phyloP scores from a whole-genome alignment of 2,329 filamentous ascomycete genomes.

The Stachybotrys chartarum region DNA sequence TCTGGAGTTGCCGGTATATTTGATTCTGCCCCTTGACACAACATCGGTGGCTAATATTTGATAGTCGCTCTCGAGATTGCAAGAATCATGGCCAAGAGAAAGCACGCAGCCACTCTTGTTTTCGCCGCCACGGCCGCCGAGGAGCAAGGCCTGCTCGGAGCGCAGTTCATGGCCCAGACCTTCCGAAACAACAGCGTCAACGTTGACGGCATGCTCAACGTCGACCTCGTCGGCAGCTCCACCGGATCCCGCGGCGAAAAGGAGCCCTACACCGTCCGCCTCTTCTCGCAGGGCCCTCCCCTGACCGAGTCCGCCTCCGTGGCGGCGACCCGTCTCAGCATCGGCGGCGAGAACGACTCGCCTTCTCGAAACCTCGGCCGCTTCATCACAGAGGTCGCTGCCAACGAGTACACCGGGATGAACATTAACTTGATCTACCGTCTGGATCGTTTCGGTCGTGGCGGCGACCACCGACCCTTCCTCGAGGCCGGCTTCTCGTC shows the following conservation, averaged over 20 bases:
- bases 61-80: constrained; percentile 49
- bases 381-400: constrained; percentile 46
- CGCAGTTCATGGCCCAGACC: constrained; percentile 42
- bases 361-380: constrained; percentile 47
- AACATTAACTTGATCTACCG: constrained; percentile 49
- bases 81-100: constrained; percentile 38
- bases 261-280: constrained; percentile 44
- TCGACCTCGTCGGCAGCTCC: constrained; percentile 49
- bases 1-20: constrained; percentile 33
- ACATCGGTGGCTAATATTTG: not conserved
- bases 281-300: constrained; percentile 44
- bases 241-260: constrained; percentile 35
- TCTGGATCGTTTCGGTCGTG: constrained; percentile 46
- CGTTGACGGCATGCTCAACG: constrained; percentile 50
- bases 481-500: constrained; percentile 47
- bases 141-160: constrained; percentile 48
- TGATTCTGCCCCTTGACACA: not conserved
- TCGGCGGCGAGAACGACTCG: constrained; percentile 47
- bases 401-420: constrained; percentile 45
- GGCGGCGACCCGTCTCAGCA: constrained; percentile 30
- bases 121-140: constrained; percentile 51
- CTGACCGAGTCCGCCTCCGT: constrained; percentile 30
- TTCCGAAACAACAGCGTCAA: constrained; percentile 43
- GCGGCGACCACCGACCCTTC: constrained; percentile 50
- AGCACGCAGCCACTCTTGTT: constrained; percentile 44